A percentile compares a stretch with the other conserved stretches of the same genome.
These are phyloP conservation scores for Fomitiporia mediterranea DNA, from an alignment of 1,284 basidiomycete genomes.

Conservation along the genomic window DNA sequence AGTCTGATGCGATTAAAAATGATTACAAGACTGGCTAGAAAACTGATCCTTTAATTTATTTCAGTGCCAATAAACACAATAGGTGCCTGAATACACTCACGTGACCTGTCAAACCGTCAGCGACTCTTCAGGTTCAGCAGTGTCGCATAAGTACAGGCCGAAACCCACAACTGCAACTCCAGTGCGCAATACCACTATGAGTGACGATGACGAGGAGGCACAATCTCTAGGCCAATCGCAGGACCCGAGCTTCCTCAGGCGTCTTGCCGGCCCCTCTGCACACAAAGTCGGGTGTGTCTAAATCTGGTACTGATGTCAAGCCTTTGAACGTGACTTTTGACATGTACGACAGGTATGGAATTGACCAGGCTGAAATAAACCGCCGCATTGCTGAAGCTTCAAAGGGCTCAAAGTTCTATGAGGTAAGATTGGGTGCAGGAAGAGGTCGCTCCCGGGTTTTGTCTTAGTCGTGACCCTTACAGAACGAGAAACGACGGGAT, in stretches of 20 bases:
- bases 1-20: too few relatives aligned
- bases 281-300: conserved; percentile 66
- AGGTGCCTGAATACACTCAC: too few relatives aligned
- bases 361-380: conserved; percentile 77
- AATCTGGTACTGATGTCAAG: conserved; percentile 1
- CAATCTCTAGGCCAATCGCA: conserved; percentile 36
- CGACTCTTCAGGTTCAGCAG: too few relatives aligned
- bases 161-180: too few relatives aligned
- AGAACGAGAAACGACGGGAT: conserved; percentile 84
- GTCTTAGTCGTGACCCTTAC: not conserved
- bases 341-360: conserved; percentile 49
- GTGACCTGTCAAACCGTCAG: too few relatives aligned
- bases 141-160: too few relatives aligned
- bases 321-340: not conserved
- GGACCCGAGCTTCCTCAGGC: conserved; percentile 62
- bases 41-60: too few relatives aligned
- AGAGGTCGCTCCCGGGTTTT: not conserved
- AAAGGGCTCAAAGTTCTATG: conserved; percentile 81
- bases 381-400: conserved; percentile 75
- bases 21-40: too few relatives aligned
- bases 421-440: conserved; percentile 39
- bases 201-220: conserved; percentile 6
- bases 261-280: conserved; percentile 72
- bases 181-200: too few relatives aligned
- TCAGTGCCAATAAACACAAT: too few relatives aligned